Evolutionary conservation across 148 eudicot genomes (phyloP), one percentile per base, ranked within the genome.

Genomic region (Spergularia marina): DNA sequence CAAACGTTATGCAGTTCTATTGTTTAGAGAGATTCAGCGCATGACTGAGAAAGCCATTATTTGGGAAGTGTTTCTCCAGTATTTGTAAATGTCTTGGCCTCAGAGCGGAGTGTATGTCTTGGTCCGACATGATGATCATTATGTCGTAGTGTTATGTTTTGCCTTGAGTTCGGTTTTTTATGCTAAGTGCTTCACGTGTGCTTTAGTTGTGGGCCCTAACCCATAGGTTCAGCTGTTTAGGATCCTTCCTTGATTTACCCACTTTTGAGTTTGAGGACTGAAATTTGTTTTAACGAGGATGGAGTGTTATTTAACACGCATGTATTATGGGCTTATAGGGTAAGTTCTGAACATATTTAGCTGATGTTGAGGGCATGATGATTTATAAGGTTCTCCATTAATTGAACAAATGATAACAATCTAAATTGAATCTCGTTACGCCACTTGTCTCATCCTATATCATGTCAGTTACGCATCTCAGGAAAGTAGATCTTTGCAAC

Each of bases 261-360:
- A 65, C 40, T 65, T 65, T 65, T 40, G 69, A 65, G 30, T 66
- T 66, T 25, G 47, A 66, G 53, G 70, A 66, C 14, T 9, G 13
- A 41, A 0, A 7, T 65, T 18, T 67, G 71, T 47, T 67, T 18
- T 11, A 44, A 47, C 8, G 36, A 67, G 30, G 30, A 23, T 67
- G 54, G 71, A 47, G 55, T 51, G 23, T 67, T 44, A 67, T n/a
- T 44, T 49, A 20, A 15, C 49, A 67, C 55, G 12, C 71, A 16
- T 65, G 51, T 65, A 41, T 41, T n/a, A 65, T 40, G 17, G 17
- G 51, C 49, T 44, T 44, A 44, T 41, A 41, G 44, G 8, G 44
- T 23, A 23, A 23, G 8, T 41, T 44, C 49, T 44, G 49, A 44
- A 41, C 6, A 41, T 41, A 41, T 44, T 44, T 44, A 44, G 7